A percentile compares a stretch with the other conserved stretches of the same genome.
Conservation (phyloP, 2,329 filamentous ascomycete genomes). For the Epichloe sylvatica region DNA sequence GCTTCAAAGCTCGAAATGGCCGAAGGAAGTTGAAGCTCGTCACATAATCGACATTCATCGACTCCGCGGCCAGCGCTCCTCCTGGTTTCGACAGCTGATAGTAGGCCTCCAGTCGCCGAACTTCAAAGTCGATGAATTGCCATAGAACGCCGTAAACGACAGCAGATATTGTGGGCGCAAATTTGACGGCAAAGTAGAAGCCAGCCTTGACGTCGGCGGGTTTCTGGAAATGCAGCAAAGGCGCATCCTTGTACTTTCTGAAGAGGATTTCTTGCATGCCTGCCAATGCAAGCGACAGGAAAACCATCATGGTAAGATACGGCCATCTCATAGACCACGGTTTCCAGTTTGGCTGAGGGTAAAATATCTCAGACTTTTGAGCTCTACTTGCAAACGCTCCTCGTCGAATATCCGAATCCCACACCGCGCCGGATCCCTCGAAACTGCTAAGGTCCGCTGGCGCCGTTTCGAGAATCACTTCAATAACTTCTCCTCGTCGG, state of each 20-base stretch:
- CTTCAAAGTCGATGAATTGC: conserved; percentile 53
- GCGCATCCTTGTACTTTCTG: conserved; percentile 29
- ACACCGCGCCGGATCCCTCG: conserved; percentile 25
- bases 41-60: conserved; percentile 61
- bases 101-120: conserved; percentile 52
- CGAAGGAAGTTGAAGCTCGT: conserved; percentile 53
- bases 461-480: conserved; percentile 36
- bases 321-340: conserved; percentile 51
- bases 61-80: conserved; percentile 48
- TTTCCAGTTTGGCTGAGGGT: conserved; percentile 52
- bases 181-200: conserved; percentile 49
- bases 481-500: conserved; percentile 43
- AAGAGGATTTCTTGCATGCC: conserved; percentile 41
- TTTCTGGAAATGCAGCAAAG: conserved; percentile 35
- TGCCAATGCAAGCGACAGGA: conserved; percentile 39
- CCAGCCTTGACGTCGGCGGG: conserved; percentile 36
- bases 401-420: conserved; percentile 19
- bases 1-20: conserved; percentile 46
- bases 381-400: conserved; percentile 24
- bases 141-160: conserved; percentile 51
- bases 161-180: conserved; percentile 45
- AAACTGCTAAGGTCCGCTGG: conserved; percentile 39
- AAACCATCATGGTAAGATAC: conserved; percentile 39
- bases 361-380: conserved; percentile 35
- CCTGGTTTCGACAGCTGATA: conserved; percentile 48